A percentile compares a stretch with the other conserved stretches of the same genome.
phyloP scores from a whole-genome alignment of 2,329 filamentous ascomycete genomes.

The Diaporthe amygdali region DNA sequence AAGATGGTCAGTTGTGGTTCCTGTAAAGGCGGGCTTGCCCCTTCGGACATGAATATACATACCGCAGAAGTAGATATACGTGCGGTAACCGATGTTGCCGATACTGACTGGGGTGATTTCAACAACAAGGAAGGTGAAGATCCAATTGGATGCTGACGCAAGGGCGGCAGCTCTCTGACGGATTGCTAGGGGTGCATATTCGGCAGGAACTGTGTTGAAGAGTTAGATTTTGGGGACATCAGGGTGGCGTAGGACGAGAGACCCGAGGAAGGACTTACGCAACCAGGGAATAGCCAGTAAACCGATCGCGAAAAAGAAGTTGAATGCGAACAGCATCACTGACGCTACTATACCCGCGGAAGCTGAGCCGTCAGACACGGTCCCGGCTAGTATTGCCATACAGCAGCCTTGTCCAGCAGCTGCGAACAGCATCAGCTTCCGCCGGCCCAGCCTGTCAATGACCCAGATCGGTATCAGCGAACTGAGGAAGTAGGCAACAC shows the following conservation, averaged over 20 bases:
- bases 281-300: slow-evolving; percentile 36
- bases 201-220: slow-evolving; percentile 40
- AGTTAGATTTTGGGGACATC: background rate
- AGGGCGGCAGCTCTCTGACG: slow-evolving; percentile 44
- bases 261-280: background rate
- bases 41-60: background rate
- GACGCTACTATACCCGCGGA: slow-evolving; percentile 30
- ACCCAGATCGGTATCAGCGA: slow-evolving; percentile 66
- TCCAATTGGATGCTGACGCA: slow-evolving; percentile 41
- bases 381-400: slow-evolving; percentile 32
- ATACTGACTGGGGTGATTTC: slow-evolving; percentile 27
- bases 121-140: slow-evolving; percentile 30
- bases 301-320: slow-evolving; percentile 36
- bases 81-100: slow-evolving; percentile 25
- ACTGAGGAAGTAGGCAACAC: slow-evolving; percentile 54
- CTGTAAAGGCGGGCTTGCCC: too few species aligned
- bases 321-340: slow-evolving; percentile 34
- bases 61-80: slow-evolving; percentile 21
- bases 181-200: slow-evolving; percentile 47
- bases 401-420: slow-evolving; percentile 33
- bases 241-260: background rate
- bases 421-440: slow-evolving; percentile 33
- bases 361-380: slow-evolving; percentile 30
- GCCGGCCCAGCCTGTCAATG: slow-evolving; percentile 65
- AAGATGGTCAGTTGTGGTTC: background rate